Conservation (phyloP, 345 rosid genomes). For the Excoecaria cochinchinensis region DNA sequence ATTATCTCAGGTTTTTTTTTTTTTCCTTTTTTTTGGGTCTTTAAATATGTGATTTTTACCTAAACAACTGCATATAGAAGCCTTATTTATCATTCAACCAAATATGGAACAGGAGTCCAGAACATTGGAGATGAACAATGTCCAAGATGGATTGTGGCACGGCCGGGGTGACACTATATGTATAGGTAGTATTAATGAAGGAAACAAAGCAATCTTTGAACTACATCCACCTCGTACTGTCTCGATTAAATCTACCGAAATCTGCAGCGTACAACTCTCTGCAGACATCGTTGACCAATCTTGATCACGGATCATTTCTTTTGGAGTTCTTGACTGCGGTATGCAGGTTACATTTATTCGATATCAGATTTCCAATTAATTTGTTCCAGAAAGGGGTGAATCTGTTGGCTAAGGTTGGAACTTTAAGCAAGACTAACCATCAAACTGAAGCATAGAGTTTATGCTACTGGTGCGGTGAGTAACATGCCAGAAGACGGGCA, state of each 20-base stretch:
- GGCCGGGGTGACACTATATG: conserved; percentile 90
- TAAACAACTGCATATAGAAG: neutral
- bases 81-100: conserved; percentile 3
- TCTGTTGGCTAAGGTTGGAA: neutral
- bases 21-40: neutral
- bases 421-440: neutral
- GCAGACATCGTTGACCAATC: conserved; percentile 16
- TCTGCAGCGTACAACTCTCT: conserved; percentile 31
- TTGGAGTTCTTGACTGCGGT: neutral
- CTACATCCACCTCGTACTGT: conserved; percentile 45
- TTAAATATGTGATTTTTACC: neutral
- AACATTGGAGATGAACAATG: conserved; percentile 95
- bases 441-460: neutral
- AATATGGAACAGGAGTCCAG: conserved; percentile 63
- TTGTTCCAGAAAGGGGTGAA: neutral
- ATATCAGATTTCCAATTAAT: neutral
- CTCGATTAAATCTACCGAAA: conserved; percentile 42
- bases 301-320: conserved; percentile 7
- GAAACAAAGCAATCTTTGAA: conserved; percentile 48
- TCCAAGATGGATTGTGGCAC: conserved; percentile 90
- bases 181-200: conserved; percentile 57
- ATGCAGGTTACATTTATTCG: neutral
- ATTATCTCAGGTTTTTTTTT: conserved; percentile 59
- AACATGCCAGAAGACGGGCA: neutral
- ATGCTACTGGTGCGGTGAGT: neutral